phyloP scores from a whole-genome alignment of 352 stramenopile species.

The Globisporangium apiculatum region DNA sequence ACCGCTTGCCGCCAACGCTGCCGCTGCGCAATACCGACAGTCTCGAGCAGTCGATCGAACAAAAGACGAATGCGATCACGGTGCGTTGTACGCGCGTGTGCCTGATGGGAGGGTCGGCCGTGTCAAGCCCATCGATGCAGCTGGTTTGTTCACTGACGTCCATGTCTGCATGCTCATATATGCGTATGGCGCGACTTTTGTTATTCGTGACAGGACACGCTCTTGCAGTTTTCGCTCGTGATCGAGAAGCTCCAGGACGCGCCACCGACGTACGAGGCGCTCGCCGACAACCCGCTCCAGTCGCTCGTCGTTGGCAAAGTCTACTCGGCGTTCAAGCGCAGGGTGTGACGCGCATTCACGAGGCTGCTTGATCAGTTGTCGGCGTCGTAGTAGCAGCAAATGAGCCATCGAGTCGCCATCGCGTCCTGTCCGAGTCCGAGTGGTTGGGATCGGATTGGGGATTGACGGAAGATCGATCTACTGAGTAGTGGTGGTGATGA shows the following conservation, averaged over 20 bases:
- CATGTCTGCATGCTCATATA: no score
- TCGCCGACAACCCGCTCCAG: conserved; percentile 12
- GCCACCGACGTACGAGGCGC: conserved; percentile 32
- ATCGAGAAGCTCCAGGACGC: conserved; percentile 49
- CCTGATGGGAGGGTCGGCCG: neutral
- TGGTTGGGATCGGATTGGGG: no score
- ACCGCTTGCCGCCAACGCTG: neutral
- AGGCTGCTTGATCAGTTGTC: no score
- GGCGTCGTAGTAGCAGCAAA: no score
- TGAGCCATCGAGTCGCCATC: no score
- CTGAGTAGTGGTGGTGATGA: no score
- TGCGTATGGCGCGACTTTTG: no score
- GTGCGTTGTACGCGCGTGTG: conserved; percentile 14
- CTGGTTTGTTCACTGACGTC: no score
- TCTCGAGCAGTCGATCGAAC: conserved; percentile 42
- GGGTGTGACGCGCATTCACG: no score
- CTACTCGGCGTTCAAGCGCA: no score
- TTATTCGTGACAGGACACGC: conserved; percentile 25
- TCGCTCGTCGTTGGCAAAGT: conserved; percentile 5
- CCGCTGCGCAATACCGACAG: conserved; percentile 18
- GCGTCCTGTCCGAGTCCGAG: no score
- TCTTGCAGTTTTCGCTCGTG: conserved; percentile 54
- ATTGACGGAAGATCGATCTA: no score
- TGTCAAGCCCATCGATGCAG: neutral
- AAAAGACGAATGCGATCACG: conserved; percentile 49